Evolutionary conservation across 352 stramenopile species (phyloP), one percentile per base, ranked within the genome.

Genomic region (Globisporangium nunn): DNA sequence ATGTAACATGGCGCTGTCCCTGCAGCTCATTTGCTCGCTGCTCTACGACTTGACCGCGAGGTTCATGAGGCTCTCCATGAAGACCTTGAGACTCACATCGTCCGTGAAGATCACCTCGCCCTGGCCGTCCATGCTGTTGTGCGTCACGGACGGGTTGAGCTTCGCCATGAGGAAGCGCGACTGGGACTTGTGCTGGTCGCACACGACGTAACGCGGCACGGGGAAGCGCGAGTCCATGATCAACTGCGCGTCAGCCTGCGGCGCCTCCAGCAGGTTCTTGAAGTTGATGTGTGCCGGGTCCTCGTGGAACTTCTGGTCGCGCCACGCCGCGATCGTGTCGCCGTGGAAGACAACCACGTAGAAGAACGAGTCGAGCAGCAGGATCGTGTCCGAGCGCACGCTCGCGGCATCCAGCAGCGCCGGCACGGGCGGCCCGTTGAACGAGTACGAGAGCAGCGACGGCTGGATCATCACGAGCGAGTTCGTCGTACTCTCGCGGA

Each of bases 391-490:
- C 29, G 96, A 89, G 28, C 96, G 91, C 39, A 99, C 96, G 30
- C 87, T 97, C 30, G 85, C 78, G 47, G 85, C 82, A 59, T 97
- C 90, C 46, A 97, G 68, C 41, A 97, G 79, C 51, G 91, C 88
- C 18, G 92, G 81, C 67, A 97, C 78, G 66, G 96, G 71, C 65
- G 94, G 67, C 35, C 96, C 86, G 47, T 91, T 91, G 78, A 97
- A 97, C 63, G 85, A 97, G 83, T 99, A 99, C 60, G 92, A 99
- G 28, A 99, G 77, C 40, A 99, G 83, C 49, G 96, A 98, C 15
- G 98, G 97, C 78, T 99, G 98, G 68, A 99, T 97, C 98, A 99
- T 99, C 50, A 99, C 96, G 28, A 99, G 78, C 39, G 91, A 98
- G 77, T 99, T 99, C 50, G 91, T 98, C 49, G 91, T 97, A 71